These are phyloP conservation scores for Saccharomycopsis oosterbeekiorum DNA, from an alignment of 805 yeast genomes.

Conservation along the genomic window DNA sequence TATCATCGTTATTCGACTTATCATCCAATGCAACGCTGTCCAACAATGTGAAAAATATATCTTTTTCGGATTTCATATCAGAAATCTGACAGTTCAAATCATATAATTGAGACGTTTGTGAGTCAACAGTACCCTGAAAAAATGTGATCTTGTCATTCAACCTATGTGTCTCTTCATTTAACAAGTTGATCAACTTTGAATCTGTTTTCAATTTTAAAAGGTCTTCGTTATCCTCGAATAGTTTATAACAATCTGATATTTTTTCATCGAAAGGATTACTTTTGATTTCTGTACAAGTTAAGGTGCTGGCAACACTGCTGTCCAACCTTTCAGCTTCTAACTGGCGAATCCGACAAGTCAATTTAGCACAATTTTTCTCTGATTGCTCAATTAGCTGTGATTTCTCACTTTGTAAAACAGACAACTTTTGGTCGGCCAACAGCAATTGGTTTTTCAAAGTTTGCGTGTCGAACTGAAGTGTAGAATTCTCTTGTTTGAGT, in stretches of 20 bases:
- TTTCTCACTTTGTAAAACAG: neutral
- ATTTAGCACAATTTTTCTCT: neutral
- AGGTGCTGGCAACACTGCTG: neutral
- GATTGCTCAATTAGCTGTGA: neutral
- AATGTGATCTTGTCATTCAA: slow-evolving; percentile 22
- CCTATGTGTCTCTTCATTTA: slow-evolving; percentile 44
- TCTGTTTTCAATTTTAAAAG: slow-evolving; percentile 25
- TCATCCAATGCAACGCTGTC: neutral
- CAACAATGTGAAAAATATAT: slow-evolving; percentile 3
- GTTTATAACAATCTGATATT: slow-evolving; percentile 18
- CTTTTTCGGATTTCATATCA: slow-evolving; percentile 30
- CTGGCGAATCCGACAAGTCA: neutral
- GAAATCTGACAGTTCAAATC: slow-evolving; percentile 42
- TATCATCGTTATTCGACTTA: neutral
- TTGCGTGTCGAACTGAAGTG: neutral
- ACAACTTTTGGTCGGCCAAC: neutral
- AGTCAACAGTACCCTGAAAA: neutral
- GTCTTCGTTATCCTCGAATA: slow-evolving; percentile 23
- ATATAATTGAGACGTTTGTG: slow-evolving; percentile 23
- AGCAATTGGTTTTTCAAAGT: neutral
- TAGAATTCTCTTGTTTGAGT: slow-evolving; percentile 1
- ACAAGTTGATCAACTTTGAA: slow-evolving; percentile 36
- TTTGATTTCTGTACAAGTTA: neutral
- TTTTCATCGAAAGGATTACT: neutral
- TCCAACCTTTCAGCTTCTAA: slow-evolving; percentile 1